Percentiles rank a stretch among this genome's conserved stretches.
These are phyloP conservation scores for Neurospora sp. DNA, from an alignment of 2,329 filamentous ascomycete species.

Conservation along the genomic window DNA sequence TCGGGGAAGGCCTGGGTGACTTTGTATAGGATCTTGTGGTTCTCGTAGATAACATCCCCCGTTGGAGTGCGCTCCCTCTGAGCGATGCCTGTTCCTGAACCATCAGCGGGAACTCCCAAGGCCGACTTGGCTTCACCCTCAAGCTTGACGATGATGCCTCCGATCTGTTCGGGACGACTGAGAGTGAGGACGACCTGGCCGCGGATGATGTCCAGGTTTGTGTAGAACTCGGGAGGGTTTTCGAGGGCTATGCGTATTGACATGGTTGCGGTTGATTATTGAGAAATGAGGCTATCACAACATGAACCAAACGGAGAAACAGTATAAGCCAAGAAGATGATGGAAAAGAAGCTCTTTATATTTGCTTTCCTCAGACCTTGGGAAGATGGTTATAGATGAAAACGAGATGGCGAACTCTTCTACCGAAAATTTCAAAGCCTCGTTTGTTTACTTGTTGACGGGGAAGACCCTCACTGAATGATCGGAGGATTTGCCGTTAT, in stretches of 20 bases:
- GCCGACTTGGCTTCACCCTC: constrained; percentile 70
- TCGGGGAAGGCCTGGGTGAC: constrained; percentile 64
- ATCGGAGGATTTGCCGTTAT: neutral
- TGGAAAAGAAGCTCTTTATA: neutral
- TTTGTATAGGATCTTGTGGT: constrained; percentile 67
- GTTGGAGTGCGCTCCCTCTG: constrained; percentile 28
- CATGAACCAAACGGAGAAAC: no score
- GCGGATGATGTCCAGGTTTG: constrained; percentile 65
- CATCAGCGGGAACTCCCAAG: constrained; percentile 38
- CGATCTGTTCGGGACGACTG: constrained; percentile 59
- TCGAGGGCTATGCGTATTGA: constrained; percentile 59
- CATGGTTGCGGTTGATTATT: constrained; percentile 34
- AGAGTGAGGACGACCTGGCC: constrained; percentile 50
- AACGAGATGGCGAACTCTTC: neutral
- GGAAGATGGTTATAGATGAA: neutral
- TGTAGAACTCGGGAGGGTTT: constrained; percentile 61
- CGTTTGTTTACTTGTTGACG: neutral
- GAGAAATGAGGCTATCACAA: neutral
- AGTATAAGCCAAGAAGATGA: neutral
- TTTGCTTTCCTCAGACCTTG: neutral
- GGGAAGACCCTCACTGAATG: neutral
- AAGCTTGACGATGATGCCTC: constrained; percentile 70
- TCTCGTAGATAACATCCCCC: constrained; percentile 42
- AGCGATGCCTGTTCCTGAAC: constrained; percentile 19
- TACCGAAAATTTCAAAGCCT: neutral